Conservation (phyloP, 139 green algal species). For the Picochlorum sp. region DNA sequence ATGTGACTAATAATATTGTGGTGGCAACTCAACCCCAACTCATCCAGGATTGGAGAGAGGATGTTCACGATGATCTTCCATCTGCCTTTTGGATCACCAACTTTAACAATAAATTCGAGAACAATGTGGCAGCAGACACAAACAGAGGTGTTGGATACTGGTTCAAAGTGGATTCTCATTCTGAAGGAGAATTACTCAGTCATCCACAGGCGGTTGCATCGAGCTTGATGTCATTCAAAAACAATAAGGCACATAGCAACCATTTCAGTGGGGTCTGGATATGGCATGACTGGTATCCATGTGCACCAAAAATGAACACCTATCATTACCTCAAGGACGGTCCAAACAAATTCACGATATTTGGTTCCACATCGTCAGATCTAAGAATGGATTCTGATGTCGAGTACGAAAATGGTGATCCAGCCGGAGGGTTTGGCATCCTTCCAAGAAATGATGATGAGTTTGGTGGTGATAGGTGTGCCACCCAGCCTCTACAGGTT, state of each 20-base stretch:
- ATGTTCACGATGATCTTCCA: not conserved
- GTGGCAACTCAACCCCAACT: not conserved
- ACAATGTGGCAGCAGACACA: not conserved
- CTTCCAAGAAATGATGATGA: constrained; percentile 1
- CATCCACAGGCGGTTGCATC: not conserved
- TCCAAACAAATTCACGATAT: not conserved
- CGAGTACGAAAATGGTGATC: not conserved
- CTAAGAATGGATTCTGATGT: not conserved
- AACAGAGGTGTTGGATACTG: constrained; percentile 1
- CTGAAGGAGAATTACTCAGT: not conserved
- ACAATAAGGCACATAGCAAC: constrained; percentile 1
- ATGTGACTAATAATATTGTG: not conserved
- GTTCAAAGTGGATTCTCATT: constrained; percentile 4
- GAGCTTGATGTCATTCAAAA: constrained; percentile 1
- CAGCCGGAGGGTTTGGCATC: not conserved
- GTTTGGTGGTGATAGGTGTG: not conserved
- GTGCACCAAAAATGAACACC: constrained; percentile 1
- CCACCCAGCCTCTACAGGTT: not conserved
- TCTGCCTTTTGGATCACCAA: constrained; percentile 1
- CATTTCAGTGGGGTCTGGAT: not conserved
- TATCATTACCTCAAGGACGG: not conserved
- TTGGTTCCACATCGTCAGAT: not conserved
- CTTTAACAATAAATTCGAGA: not conserved
- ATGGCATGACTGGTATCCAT: constrained; percentile 3
- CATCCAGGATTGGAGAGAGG: not conserved